Conservation (phyloP, 352 stramenopile species). For the Globisporangium rhizosaccharum region DNA sequence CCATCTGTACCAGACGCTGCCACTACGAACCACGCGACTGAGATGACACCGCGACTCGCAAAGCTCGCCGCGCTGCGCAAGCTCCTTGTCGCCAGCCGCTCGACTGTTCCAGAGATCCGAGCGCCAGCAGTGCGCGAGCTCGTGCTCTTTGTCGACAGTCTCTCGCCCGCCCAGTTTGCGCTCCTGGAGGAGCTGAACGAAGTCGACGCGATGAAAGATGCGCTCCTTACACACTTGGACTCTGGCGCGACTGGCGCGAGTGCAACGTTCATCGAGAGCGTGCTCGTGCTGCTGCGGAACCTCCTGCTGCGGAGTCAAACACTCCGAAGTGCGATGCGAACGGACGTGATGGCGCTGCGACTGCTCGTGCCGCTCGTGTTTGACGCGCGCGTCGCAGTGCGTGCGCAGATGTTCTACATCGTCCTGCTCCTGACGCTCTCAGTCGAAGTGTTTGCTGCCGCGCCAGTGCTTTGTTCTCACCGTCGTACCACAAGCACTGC, state of each 20-base stretch:
- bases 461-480: neutral
- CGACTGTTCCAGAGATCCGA: constrained; percentile 9
- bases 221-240: constrained; percentile 8
- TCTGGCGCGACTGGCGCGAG: neutral
- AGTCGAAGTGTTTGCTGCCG: constrained; percentile 30
- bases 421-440: constrained; percentile 52
- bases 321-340: constrained; percentile 27
- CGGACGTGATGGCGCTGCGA: constrained; percentile 16
- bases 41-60: constrained; percentile 12
- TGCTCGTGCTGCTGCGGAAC: constrained; percentile 34
- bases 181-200: constrained; percentile 16
- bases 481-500: neutral
- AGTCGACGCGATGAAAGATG: constrained; percentile 9
- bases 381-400: constrained; percentile 27
- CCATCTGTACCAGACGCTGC: neutral
- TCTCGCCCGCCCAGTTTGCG: constrained; percentile 9
- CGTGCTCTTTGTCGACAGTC: constrained; percentile 17
- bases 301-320: constrained; percentile 32
- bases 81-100: neutral
- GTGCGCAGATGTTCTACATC: constrained; percentile 57
- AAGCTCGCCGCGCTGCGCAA: constrained; percentile 11
- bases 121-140: constrained; percentile 21
- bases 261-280: constrained; percentile 11
- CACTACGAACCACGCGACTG: constrained; percentile 1
- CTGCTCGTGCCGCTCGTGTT: constrained; percentile 37